Evolutionary conservation across 1,139 yeast species (phyloP), one percentile per base, ranked within the genome.

Genomic region (Hyphopichia fennica): DNA sequence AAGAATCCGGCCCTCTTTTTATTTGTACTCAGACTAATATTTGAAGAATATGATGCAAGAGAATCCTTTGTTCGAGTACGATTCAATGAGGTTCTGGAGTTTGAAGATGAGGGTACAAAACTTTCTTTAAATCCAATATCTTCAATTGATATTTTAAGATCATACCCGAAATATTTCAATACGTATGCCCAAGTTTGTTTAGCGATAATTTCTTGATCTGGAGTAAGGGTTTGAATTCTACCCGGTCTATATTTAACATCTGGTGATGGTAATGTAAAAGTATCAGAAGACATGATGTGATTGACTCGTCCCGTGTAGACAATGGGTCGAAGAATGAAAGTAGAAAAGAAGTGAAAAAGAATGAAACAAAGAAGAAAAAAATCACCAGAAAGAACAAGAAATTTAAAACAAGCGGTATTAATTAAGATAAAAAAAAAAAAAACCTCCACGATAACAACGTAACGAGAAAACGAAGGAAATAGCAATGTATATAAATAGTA

Each of bases 131-230:
- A 67, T 13, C 50, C 49, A 32, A 72, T 42, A 43, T 72, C 77
- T 2, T 56, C 61, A n/a, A 45, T 46, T n/a, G 62, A 47, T 35
- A 72, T 56, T 38, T 57, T 54, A 17, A 72, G 35, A 1, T 56
- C 65, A 48, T 70, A 72, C 15, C 78, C 79, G 53, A 62, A 67
- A 46, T 51, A 69, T 46, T 62, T 64, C 41, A 72, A 57, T 14
- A 65, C 34, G 41, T 62, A 56, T n/a, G 74, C 76, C 73, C 74
- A 71, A 13, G 54, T 50, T 47, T 73, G 79, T 50, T 73, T 73
- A 44, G 69, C 55, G 13, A 60, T 54, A 36, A 69, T 45, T 47
- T 73, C 79, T 48, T 73, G 75, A 9, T 69, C 75, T 20, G 65
- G 66, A 39, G 57, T 60, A 38, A 73, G 60, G 23, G 72, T 57